Conservation (phyloP, 2,329 filamentous ascomycete species). For the Botrytis fragariae region DNA sequence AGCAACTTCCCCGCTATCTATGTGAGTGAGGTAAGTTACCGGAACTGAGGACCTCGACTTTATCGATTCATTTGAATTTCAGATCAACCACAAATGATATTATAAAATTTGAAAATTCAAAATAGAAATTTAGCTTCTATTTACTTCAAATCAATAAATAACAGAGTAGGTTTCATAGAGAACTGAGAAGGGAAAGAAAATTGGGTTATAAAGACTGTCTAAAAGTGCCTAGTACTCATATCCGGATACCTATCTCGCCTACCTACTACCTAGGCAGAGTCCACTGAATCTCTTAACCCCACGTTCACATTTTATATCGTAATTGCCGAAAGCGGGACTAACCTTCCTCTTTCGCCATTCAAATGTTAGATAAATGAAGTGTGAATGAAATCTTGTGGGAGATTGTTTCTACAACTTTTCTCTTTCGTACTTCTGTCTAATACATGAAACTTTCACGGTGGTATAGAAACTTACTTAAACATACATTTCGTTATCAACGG, state of each 20-base stretch:
- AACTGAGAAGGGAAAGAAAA: background rate
- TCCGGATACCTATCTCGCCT: background rate
- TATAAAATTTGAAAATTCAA: accelerated
- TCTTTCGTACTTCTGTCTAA: background rate
- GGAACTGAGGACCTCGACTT: background rate
- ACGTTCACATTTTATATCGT: background rate
- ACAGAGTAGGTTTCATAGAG: background rate
- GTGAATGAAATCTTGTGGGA: background rate
- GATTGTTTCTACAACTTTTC: background rate
- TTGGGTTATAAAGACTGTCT: background rate
- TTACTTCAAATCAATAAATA: background rate
- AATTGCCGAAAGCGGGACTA: conserved; percentile 7
- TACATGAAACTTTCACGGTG: background rate
- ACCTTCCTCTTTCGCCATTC: conserved; percentile 1
- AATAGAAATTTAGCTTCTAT: background rate
- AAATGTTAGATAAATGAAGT: background rate
- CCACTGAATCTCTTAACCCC: conserved; percentile 11
- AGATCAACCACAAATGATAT: background rate
- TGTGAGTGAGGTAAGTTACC: background rate
- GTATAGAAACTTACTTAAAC: background rate
- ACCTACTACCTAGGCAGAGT: background rate
- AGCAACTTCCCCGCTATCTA: background rate
- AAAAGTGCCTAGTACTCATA: background rate
- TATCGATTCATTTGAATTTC: background rate
- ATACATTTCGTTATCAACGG: background rate